Evolutionary conservation across 164 flowering plant species (phyloP).

Genomic region (Echeveria elegans): DNA sequence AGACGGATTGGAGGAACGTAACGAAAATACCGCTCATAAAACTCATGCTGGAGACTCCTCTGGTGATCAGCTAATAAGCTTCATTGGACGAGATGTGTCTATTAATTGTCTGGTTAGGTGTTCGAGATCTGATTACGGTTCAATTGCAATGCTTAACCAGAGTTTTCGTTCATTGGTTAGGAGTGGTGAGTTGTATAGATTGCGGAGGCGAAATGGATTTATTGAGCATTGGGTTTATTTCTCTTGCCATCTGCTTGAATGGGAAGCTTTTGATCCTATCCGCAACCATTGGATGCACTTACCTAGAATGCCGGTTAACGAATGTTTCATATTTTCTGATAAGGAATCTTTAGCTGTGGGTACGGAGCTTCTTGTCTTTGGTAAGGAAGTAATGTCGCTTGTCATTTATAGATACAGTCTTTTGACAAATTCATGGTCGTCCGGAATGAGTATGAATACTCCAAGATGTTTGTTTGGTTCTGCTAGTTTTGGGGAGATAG

Average conservation of each 20-base stretch:
- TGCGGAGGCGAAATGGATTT: slow-evolving; percentile 21
- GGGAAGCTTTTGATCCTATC: slow-evolving; percentile 36
- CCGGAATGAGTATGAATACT: slow-evolving; percentile 24
- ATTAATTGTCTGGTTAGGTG: slow-evolving; percentile 33
- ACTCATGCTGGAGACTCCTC: slow-evolving; percentile 16
- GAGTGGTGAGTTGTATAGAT: slow-evolving; percentile 25
- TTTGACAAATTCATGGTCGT: slow-evolving; percentile 28
- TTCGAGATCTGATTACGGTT: slow-evolving; percentile 42
- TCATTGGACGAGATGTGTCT: slow-evolving; percentile 33
- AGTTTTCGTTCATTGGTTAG: slow-evolving; percentile 26
- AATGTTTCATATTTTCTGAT: slow-evolving; percentile 31
- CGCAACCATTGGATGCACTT: slow-evolving; percentile 24
- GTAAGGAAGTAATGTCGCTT: slow-evolving; percentile 22
- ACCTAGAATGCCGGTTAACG: slow-evolving; percentile 30
- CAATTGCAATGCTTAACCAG: slow-evolving; percentile 27
- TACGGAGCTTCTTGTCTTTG: slow-evolving; percentile 34
- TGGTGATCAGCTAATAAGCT: slow-evolving; percentile 16
- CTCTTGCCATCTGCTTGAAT: slow-evolving; percentile 25
- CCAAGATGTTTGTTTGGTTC: slow-evolving; percentile 39
- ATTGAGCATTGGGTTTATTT: slow-evolving; percentile 38
- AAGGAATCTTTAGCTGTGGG: slow-evolving; percentile 42
- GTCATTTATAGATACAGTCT: slow-evolving; percentile 29
- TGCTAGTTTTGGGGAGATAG: slow-evolving; percentile 35
- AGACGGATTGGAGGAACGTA: not conserved
- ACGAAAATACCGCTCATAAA: slow-evolving; percentile 6